Evolutionary conservation across 495 filamentous ascomycete species (phyloP), one percentile per base, ranked within the genome.

Genomic region (Neurospora sp.): DNA sequence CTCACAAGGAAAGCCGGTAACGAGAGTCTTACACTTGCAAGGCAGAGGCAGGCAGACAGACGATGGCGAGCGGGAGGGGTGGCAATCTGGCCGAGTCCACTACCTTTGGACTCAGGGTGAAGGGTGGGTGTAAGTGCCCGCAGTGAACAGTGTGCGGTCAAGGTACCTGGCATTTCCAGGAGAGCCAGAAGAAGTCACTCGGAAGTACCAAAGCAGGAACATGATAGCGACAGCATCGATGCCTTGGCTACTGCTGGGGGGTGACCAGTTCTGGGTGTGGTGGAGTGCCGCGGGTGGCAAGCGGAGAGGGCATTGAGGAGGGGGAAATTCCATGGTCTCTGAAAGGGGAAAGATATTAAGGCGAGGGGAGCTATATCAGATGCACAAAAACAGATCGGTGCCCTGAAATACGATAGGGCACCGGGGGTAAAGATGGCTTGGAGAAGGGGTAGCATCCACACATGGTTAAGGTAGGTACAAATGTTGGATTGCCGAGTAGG

Each of bases 311-410:
- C 65, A 70, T 70, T 74, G 71, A 69, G 69, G 72, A 72, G 74
- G 78, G 76, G 72, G 72, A 53, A 69, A 53, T 72, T 74, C 68
- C 72, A 74, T 74, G 70, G 65, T 76, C 74, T 76, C 78, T 74
- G 69, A 77, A 76, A 78, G 79, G 78, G 82, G 82, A 73, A 65
- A 65, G 82, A 82, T 82, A 83, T 74, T 75, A 76, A 75, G 79
- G 75, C 80, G 79, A 75, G 81, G 83, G 82, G 74, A 74, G 74
- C 79, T 84, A 86, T 85, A 86, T 78, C 81, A 82, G 74, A 76
- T 75, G 76, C 76, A 74, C 78, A 76, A 78, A 81, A 81, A 79
- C 77, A 80, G 78, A 80, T 80, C 75, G 76, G 65, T 79, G 78
- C 76, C 81, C 77, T 80, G 79, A 80, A 82, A 81, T 76, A 76